Base-by-base conservation (phyloP, 768 basidiomycete genomes). In the Agaricus blazei region DNA sequence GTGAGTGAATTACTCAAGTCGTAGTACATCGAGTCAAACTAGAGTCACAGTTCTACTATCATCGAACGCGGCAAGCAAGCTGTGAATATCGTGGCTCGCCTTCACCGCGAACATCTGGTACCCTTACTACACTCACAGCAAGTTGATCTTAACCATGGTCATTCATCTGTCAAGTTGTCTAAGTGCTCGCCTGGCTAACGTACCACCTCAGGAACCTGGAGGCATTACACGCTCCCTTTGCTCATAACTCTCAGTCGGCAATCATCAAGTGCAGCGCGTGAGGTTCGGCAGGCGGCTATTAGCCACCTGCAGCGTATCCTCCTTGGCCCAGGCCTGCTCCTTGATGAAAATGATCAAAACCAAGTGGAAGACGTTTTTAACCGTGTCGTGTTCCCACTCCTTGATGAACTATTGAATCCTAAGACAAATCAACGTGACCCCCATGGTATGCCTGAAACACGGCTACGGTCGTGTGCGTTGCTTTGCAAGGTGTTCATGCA, bases 401-500 rank as follows among this genome's bases (percentile, higher is more conserved):
- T 98, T 29, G 94, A 98, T 59, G 95, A 96, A 60, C 76, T 99
- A 15, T 73, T 98, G 59, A 91, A 89, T 63, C 87, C 90, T 0
- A 86, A 93, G 57, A 82, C 89, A 15, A 84, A 85, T 66, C 73
- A 81, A 48, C 77, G 85, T 24, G 95, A 97, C 66, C 88, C 90
- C 0, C 76, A 81, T 60, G 93, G 92, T 28, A 90, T 98, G 84
- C 82, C 88, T 3, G 96, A 98, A 72, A 95, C 92, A 7, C 82
- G 96, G 3, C 67, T 98, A 34, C 81, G 91, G 28, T 94, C 90
- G 3, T 88, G 87, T 28, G 90, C 88, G n/a, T 72, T 98, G 54
- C 75, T 97, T 34, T 97, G 94, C 79, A 97, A 97, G 73, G 83
- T 85, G 9, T 98, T 99, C 72, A 88, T 98, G 81, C 93, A 96